Percentiles rank a stretch among this genome's conserved stretches.
Conservation (phyloP, 495 filamentous ascomycete species). For the Lasiosphaeria miniovina region DNA sequence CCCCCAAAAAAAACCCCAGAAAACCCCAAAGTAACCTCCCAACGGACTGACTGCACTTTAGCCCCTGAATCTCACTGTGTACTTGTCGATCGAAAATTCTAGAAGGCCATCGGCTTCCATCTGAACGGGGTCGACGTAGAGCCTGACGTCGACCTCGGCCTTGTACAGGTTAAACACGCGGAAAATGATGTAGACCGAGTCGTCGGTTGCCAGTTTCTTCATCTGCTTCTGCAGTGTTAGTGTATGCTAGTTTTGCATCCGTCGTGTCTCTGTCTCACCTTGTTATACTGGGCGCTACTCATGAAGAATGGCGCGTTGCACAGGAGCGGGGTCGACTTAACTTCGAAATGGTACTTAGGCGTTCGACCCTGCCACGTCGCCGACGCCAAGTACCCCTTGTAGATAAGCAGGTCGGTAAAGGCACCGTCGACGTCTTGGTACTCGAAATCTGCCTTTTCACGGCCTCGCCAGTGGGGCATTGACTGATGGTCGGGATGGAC, state of each 20-base stretch:
- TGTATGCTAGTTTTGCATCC: neutral
- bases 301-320: slow-evolving; percentile 39
- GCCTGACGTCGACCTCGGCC: slow-evolving; percentile 28
- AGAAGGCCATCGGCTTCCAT: slow-evolving; percentile 8
- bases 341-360: slow-evolving; percentile 43
- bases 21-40: no score
- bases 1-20: no score
- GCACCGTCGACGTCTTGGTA: slow-evolving; percentile 33
- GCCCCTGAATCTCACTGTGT: slow-evolving; percentile 1
- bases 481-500: slow-evolving; percentile 35
- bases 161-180: slow-evolving; percentile 38
- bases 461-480: slow-evolving; percentile 32
- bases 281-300: slow-evolving; percentile 36
- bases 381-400: slow-evolving; percentile 27
- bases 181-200: slow-evolving; percentile 40
- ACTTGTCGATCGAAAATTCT: slow-evolving; percentile 9
- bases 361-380: neutral
- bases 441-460: slow-evolving; percentile 38
- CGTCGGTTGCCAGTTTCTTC: slow-evolving; percentile 7
- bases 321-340: slow-evolving; percentile 39
- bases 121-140: slow-evolving; percentile 38
- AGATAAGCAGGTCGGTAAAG: slow-evolving; percentile 34
- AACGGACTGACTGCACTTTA: no score
- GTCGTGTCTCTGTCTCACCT: slow-evolving; percentile 10
- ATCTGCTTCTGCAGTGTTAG: slow-evolving; percentile 15